Evolutionary conservation across 768 basidiomycete species (phyloP).

Genomic region (Psilocybe subaeruginosa): DNA sequence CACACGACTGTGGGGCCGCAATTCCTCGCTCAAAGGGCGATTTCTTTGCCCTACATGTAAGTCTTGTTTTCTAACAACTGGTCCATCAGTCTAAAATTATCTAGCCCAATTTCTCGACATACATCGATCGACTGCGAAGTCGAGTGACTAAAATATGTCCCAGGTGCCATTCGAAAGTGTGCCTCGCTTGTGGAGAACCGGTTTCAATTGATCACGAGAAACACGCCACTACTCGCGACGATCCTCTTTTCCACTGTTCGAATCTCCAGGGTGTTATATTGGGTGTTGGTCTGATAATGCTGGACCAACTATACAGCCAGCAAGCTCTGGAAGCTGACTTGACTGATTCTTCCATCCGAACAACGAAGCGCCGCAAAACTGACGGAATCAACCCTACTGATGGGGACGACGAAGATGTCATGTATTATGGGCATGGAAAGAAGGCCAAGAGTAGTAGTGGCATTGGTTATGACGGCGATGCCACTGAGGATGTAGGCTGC

Average conservation of each 20-base stretch:
- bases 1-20: conserved; percentile 71
- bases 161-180: conserved; percentile 62
- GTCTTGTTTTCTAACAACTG: conserved; percentile 28
- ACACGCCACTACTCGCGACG: conserved; percentile 47
- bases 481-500: conserved; percentile 79
- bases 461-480: conserved; percentile 84
- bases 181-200: conserved; percentile 78
- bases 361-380: conserved; percentile 50
- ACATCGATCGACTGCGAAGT: conserved; percentile 63
- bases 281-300: conserved; percentile 87
- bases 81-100: conserved; percentile 3
- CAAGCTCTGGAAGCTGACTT: conserved; percentile 42
- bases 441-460: conserved; percentile 68
- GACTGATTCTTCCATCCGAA: conserved; percentile 38
- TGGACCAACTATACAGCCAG: conserved; percentile 73
- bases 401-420: conserved; percentile 56
- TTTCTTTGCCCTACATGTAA: conserved; percentile 84
- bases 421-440: conserved; percentile 54
- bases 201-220: conserved; percentile 43
- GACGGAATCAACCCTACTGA: conserved; percentile 30
- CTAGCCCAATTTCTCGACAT: conserved; percentile 74
- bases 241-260: conserved; percentile 84
- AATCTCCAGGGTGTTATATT: conserved; percentile 89
- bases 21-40: conserved; percentile 68
- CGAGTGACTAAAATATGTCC: conserved; percentile 66